Base-by-base conservation (phyloP, 345 rosid genomes). In the Cardamine occulta region DNA sequence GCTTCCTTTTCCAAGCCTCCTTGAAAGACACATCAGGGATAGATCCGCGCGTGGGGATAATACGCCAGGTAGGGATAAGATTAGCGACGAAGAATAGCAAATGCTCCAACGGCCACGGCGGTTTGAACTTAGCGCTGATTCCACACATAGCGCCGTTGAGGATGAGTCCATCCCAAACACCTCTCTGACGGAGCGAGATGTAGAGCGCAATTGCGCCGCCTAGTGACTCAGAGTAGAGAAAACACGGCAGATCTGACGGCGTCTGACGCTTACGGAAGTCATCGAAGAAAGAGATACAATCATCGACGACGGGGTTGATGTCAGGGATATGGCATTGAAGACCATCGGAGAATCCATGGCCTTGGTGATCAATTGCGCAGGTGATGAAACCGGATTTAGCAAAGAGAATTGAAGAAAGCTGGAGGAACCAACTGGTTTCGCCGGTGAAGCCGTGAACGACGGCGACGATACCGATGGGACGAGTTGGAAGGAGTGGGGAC, bases 121-220 rank as follows among this genome's bases (percentile, higher is more conserved):
- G 98, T 75, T 95, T 95, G 84, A 95, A 80, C 80, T 88, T 95
- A 14, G 57, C 82, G 73, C 97, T 92, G 70, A 95, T 92, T 55
- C 98, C 99, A n/a, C 98, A 95, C 98, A 95, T 95, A 11, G 98
- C 99, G 1, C 97, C 98, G 65, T 86, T 95, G 7, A 95, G 82
- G 68, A 95, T 60, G 70, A 95, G 75, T 12, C 98, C 99, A 51
- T 85, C 84, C 99, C 98, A 95, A 37, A 68, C 82, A 48, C 88
- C 86, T 54, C 64, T 85, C 82, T 90, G 89, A 1, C 89, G 84
- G 39, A 95, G 91, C 52, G 97, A 72, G 74, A 95, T 71, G 81
- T 87, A 95, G 18, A 95, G 79, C 5, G 98, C 79, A 37, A 95
- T 95, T 0, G 99, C 98, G 4, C 99, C 97, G 6, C 99, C 99